Evolutionary conservation across 2,329 filamentous ascomycete species (phyloP), one percentile per base, ranked within the genome.

Genomic region (Atkinsonella hypoxylon): DNA sequence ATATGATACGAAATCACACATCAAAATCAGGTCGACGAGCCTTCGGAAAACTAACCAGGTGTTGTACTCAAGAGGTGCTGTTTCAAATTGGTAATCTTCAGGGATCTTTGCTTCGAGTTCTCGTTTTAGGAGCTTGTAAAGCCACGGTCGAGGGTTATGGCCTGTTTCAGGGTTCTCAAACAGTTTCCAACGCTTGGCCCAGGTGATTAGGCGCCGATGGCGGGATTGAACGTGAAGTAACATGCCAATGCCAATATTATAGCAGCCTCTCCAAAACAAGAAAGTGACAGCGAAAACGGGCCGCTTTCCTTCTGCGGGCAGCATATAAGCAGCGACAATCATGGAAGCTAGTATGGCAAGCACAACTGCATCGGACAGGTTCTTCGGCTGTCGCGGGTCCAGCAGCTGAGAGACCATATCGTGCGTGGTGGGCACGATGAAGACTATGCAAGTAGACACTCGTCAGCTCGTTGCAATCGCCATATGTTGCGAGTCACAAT

Each of bases 351-450:
- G 76, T 53, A 96, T 85, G 45, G 76, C 76, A 51, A 98, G 76
- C 56, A 98, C 89, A 53, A 85, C 64, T 52, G 82, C 70, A 68
- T 98, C 93, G 54, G 89, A 93, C 39, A 94, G 66, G 65, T 97
- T 97, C 75, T 98, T 98, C 49, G 93, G 89, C 65, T 97, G 86
- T 58, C 86, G 87, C 48, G 93, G 93, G 61, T 94, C 93, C 59
- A 98, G 81, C 50, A 98, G 79, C 71, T 97, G 93, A 48, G 91
- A 95, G 59, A 98, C 91, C 93, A 98, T 97, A 71, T 98, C 93
- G 75, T 96, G 89, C 51, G 93, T 98, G 55, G 89, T 84, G 45
- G 93, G 93, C 50, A 98, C 93, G 52, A 89, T 85, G 65, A 98
- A 98, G 61, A 95, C 93, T 97, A 62, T 40, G 3, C 5, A 18